phyloP scores from a whole-genome alignment of 129 eudicot species.

The Pittosporum tobira region DNA sequence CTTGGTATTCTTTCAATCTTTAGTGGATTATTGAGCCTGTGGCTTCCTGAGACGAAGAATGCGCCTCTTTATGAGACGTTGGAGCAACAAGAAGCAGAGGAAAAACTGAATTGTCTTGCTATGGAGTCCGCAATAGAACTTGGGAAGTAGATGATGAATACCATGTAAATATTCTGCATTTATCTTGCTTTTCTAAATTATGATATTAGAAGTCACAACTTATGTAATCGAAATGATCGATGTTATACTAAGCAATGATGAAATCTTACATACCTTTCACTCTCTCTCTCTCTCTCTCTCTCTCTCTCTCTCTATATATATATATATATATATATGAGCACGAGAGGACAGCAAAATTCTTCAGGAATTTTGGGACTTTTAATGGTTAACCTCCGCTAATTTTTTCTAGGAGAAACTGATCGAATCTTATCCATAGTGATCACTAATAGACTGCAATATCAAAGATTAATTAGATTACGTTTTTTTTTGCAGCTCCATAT shows the following conservation, averaged over 20 bases:
- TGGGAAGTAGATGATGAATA: not conserved
- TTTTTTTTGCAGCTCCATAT: slow-evolving; percentile 21
- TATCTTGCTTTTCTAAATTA: not conserved
- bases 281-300: no score
- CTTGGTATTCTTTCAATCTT: slow-evolving; percentile 21
- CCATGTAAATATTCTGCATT: not conserved
- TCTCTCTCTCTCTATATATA: no score
- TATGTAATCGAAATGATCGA: not conserved
- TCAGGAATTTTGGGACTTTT: no score
- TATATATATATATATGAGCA: no score
- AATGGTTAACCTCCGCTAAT: no score
- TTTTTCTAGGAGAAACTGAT: no score
- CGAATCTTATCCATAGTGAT: no score
- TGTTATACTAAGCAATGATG: not conserved
- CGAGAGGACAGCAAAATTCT: no score
- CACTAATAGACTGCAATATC: no score
- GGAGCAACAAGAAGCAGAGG: slow-evolving; percentile 39
- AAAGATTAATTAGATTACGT: no score
- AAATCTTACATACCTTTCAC: no score
- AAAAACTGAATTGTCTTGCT: slow-evolving; percentile 4
- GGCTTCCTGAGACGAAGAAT: slow-evolving; percentile 40
- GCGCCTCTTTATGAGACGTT: slow-evolving; percentile 32
- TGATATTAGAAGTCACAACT: not conserved
- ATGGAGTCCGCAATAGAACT: slow-evolving; percentile 11
- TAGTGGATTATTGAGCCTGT: slow-evolving; percentile 33